Evolutionary conservation across 345 rosid species (phyloP), one percentile per base, ranked within the genome.

Genomic region (Cardamine resedifolia): DNA sequence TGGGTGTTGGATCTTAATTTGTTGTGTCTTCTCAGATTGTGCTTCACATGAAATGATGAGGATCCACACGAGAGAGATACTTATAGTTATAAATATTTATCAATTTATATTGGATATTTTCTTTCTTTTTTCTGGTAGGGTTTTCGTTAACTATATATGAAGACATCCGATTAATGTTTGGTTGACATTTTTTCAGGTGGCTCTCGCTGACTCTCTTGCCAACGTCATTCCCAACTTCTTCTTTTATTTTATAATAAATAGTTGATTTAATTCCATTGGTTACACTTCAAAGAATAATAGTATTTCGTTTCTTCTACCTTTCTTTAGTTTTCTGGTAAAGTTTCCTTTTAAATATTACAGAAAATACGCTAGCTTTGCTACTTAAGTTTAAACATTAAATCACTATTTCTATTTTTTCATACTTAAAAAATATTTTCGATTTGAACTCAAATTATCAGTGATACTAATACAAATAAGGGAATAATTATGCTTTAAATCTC

Each of bases 121-220:
- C 2, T 15, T 10, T 15, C n/a, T 52, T 44, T 55, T 60, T 77
- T 58, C 50, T 65, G 71, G 80, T 77, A 70, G 67, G 80, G 75
- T 39, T 70, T 70, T 70, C 24, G 59, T 47, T 70, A 69, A 69
- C 75, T 76, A 56, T 76, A 47, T 62, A 45, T 63, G 45, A 76
- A 76, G 47, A 75, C 64, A 75, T 60, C 60, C 33, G 69, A 69
- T 63, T 55, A 55, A 69, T 76, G 30, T 70, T 63, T 70, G 66
- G 75, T 76, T 76, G 75, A 70, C 75, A 76, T 76, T 76, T 75
- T 68, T 68, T 76, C 71, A 76, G 79, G 75, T 76, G 79, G 47
- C 75, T 76, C 79, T 70, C 75, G 75, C 79, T 70, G 79, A 76
- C 79, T 76, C 75, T 64, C 65, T 56, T 56, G 71, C 75, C 36